Conservation (phyloP, 23 red algal genomes). For the Gracilaria caudata region DNA sequence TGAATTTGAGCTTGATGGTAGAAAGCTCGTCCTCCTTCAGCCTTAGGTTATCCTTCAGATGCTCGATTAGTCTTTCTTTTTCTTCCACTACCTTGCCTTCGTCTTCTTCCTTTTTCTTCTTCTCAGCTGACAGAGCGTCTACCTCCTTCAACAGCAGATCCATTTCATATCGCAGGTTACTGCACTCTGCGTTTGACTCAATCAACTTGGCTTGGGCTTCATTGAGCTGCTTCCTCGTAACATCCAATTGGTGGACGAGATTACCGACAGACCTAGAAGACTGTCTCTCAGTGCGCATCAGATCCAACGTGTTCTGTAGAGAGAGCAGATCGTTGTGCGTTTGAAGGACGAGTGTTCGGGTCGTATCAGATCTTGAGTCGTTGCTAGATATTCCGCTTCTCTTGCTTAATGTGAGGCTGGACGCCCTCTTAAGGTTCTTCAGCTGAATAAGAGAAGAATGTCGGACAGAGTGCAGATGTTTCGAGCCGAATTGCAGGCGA, state of each 20-base stretch:
- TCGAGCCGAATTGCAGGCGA: slow-evolving; percentile 16
- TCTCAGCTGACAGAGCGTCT: not conserved
- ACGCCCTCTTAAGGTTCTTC: slow-evolving; percentile 15
- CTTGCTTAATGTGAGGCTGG: slow-evolving; percentile 41
- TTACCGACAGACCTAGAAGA: slow-evolving; percentile 36
- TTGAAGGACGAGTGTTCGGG: slow-evolving; percentile 44
- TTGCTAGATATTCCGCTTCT: slow-evolving; percentile 31
- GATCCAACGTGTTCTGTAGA: slow-evolving; percentile 35
- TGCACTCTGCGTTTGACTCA: slow-evolving; percentile 30
- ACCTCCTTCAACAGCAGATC: slow-evolving; percentile 43
- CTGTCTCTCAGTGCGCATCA: slow-evolving; percentile 58
- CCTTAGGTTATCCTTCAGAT: not conserved
- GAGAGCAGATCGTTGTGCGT: slow-evolving; percentile 26
- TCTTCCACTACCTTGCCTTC: slow-evolving; percentile 27
- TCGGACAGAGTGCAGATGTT: not conserved
- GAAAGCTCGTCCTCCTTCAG: slow-evolving; percentile 28
- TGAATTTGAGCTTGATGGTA: not conserved
- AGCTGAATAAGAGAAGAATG: slow-evolving; percentile 24
- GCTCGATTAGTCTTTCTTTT: slow-evolving; percentile 36
- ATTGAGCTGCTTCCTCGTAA: slow-evolving; percentile 24
- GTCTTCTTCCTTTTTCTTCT: slow-evolving; percentile 17
- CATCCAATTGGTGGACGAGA: slow-evolving; percentile 34
- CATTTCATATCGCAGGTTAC: slow-evolving; percentile 28
- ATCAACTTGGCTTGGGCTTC: slow-evolving; percentile 10
- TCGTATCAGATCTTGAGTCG: slow-evolving; percentile 46